Base-by-base conservation (phyloP, 2,329 filamentous ascomycete genomes). In the Fusarium sp. region DNA sequence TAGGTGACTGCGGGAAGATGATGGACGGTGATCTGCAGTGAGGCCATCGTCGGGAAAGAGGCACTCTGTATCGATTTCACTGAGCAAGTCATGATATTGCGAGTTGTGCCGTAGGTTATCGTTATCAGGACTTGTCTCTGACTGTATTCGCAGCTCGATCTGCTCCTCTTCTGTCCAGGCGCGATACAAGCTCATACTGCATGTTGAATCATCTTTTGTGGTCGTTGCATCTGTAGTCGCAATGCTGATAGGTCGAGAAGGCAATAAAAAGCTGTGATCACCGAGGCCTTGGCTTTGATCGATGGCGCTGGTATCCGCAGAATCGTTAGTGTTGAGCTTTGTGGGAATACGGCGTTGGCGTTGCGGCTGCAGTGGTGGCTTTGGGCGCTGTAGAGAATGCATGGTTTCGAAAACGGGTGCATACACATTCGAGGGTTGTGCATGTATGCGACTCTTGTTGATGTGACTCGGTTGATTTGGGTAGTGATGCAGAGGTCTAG, bases 1-100 rank as follows among this genome's bases (percentile, higher is more conserved):
- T 17, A 71, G 60, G 52, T 70, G 75, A 50, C 78, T 79, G 47
- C 76, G 75, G 33, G 78, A 78, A 29, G 78, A 77, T n/a, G 75
- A 76, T 15, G 78, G 78, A 10, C 77, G 77, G 27, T 53, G 69
- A 42, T 77, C 68, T 56, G 67, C 50, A 14, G 61, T 54, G 36
- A 73, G 63, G 54, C 65, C 47, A 45, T 50, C 60, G 17, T 75
- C 69, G 15, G 73, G 70, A 22, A 74, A 70, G 35, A 76, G 56
- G 33, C 64, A 70, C 44, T 76, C 73, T 14, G 73, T 57, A 52
- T 75, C 68, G 60, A 79, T 62, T 35, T 74, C 67, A 59, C 70
- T 70, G 35, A 78, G 66, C 49, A 75, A 67, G 45, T 75, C 71
- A 55, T 72, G 68, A 59, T 71, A 58, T 54, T 68, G 69, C 38